Conservation (phyloP, 1,284 basidiomycete genomes). For the Apiotrichum sp. region DNA sequence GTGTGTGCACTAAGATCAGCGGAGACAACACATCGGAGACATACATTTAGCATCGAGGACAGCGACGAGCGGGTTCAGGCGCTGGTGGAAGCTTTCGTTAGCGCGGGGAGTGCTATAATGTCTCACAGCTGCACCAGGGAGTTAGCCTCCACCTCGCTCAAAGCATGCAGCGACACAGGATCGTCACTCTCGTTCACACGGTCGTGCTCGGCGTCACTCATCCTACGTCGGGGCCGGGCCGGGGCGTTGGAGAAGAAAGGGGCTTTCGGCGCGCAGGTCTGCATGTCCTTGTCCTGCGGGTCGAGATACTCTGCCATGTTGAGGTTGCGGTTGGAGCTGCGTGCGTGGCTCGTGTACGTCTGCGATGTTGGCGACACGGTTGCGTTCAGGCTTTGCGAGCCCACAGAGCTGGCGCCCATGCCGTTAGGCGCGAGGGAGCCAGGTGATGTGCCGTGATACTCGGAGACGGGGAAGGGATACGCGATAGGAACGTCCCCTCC, state of each 20-base stretch:
- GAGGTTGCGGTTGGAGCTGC: too few relatives aligned
- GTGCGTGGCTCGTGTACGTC: too few relatives aligned
- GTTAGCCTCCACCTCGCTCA: constrained; percentile 24
- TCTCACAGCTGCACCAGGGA: constrained; percentile 25
- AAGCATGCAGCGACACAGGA: too few relatives aligned
- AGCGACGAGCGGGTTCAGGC: constrained; percentile 28
- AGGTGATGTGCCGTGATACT: neutral
- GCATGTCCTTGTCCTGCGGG: too few relatives aligned
- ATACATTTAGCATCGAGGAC: constrained; percentile 25
- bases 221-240: too few relatives aligned
- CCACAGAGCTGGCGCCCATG: neutral
- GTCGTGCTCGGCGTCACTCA: too few relatives aligned
- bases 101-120: neutral
- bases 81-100: constrained; percentile 25
- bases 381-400: neutral
- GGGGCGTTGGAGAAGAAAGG: too few relatives aligned
- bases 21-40: neutral
- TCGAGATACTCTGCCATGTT: too few relatives aligned
- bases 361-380: constrained; percentile 9
- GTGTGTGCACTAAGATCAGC: constrained; percentile 24
- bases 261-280: too few relatives aligned
- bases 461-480: neutral
- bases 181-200: too few relatives aligned
- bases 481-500: neutral
- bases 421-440: neutral